Conservation (phyloP, 257 asterid genomes). For the Ehretia macrophylla region DNA sequence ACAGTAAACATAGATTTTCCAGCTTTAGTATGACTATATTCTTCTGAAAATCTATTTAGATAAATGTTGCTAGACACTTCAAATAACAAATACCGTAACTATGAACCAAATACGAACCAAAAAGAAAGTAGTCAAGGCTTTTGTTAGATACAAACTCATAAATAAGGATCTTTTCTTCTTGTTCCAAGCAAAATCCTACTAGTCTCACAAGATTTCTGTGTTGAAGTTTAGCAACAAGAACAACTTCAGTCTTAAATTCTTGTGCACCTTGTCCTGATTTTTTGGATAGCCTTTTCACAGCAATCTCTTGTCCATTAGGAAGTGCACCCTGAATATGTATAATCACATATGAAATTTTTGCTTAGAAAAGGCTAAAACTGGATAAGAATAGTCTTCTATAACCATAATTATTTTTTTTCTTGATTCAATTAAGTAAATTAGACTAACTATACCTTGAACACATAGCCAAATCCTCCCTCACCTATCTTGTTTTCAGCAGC, state of each 20-base stretch:
- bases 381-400: neutral
- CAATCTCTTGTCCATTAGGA: neutral
- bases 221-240: conserved; percentile 17
- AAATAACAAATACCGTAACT: no score
- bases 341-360: neutral
- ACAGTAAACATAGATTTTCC: no score
- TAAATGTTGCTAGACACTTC: no score
- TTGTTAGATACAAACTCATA: conserved; percentile 9
- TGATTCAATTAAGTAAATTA: no score
- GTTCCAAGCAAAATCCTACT: conserved; percentile 14
- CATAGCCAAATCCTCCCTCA: conserved; percentile 11
- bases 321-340: neutral
- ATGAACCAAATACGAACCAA: no score
- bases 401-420: no score
- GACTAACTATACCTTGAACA: neutral
- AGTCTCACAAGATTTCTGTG: conserved; percentile 18
- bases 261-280: conserved; percentile 3
- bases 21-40: no score
- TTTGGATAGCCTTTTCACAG: neutral
- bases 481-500: neutral
- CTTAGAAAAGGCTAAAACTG: no score
- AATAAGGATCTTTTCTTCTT: conserved; percentile 14
- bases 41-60: no score
- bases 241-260: conserved; percentile 21
- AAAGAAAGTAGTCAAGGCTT: conserved; percentile 17